Conservation (phyloP, 1,284 basidiomycete genomes). For the Xerocomus cyaneibrunnescens region DNA sequence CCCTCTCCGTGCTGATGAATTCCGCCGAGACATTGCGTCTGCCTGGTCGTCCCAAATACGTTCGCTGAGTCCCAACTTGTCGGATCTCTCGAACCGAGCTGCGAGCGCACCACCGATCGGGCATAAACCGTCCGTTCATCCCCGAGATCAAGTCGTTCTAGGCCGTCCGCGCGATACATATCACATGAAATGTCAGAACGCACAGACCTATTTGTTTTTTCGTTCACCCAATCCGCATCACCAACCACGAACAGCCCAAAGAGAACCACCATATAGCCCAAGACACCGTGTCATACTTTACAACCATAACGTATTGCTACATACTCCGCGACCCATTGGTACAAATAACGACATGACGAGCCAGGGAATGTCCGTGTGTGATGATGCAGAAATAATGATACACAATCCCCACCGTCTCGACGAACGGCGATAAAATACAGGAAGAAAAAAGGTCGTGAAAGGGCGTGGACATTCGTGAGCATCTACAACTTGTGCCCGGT, state of each 20-base stretch:
- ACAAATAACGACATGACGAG: constrained; percentile 26
- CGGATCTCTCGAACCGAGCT: constrained; percentile 8
- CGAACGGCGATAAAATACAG: constrained; percentile 30
- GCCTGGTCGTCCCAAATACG: neutral
- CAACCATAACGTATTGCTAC: constrained; percentile 40
- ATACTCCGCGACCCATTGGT: constrained; percentile 23
- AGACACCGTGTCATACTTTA: constrained; percentile 33
- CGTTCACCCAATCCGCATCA: neutral
- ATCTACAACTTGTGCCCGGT: constrained; percentile 19
- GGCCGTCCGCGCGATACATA: constrained; percentile 2
- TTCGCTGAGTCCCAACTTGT: constrained; percentile 20
- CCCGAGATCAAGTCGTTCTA: constrained; percentile 11
- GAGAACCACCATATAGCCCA: constrained; percentile 9
- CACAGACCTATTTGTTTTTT: constrained; percentile 7
- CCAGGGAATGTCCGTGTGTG: constrained; percentile 26
- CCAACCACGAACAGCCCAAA: too few relatives aligned
- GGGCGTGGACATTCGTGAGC: constrained; percentile 28
- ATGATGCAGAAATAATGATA: constrained; percentile 38
- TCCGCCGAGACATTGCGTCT: constrained; percentile 24
- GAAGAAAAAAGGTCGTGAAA: constrained; percentile 20
- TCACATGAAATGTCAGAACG: constrained; percentile 16
- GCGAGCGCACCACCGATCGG: constrained; percentile 17
- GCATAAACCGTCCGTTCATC: constrained; percentile 5
- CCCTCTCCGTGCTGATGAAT: neutral
- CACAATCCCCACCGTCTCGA: constrained; percentile 26